Evolutionary conservation across 345 rosid genomes (phyloP).

Genomic region (Boechera stricta): DNA sequence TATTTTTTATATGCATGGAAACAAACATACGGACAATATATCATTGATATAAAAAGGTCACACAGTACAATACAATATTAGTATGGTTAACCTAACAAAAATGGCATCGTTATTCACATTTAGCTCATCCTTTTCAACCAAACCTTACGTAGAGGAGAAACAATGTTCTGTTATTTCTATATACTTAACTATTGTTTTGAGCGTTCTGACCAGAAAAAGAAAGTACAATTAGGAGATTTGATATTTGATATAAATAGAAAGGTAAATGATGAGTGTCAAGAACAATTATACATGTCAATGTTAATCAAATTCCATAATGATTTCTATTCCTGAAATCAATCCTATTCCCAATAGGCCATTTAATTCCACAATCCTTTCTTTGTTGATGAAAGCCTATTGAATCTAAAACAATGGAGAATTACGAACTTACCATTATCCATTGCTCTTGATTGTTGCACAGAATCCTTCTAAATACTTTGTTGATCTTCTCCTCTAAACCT

Average conservation of each 20-base stretch:
- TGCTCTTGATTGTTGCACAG: no score
- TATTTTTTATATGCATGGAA: slow-evolving; percentile 3
- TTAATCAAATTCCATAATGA: no score
- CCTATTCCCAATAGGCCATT: no score
- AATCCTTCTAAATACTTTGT: no score
- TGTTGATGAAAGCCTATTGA: no score
- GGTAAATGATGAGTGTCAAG: slow-evolving; percentile 24
- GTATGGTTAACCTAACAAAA: slow-evolving; percentile 39
- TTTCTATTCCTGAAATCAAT: no score
- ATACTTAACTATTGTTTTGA: not conserved
- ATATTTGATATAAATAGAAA: not conserved
- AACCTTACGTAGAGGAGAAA: slow-evolving; percentile 22
- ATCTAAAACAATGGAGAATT: no score
- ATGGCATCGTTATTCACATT: slow-evolving; percentile 18
- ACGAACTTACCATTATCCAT: no score
- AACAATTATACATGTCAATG: slow-evolving; percentile 37
- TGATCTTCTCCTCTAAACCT: no score
- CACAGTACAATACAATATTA: slow-evolving; percentile 1
- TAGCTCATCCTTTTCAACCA: slow-evolving; percentile 35
- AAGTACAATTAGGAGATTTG: not conserved
- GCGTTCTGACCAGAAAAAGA: not conserved
- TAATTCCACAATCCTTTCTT: no score
- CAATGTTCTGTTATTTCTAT: not conserved
- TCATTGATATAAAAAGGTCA: not conserved
- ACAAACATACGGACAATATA: slow-evolving; percentile 1